phyloP scores from a whole-genome alignment of 768 basidiomycete species.

The Suillus clintonianus region DNA sequence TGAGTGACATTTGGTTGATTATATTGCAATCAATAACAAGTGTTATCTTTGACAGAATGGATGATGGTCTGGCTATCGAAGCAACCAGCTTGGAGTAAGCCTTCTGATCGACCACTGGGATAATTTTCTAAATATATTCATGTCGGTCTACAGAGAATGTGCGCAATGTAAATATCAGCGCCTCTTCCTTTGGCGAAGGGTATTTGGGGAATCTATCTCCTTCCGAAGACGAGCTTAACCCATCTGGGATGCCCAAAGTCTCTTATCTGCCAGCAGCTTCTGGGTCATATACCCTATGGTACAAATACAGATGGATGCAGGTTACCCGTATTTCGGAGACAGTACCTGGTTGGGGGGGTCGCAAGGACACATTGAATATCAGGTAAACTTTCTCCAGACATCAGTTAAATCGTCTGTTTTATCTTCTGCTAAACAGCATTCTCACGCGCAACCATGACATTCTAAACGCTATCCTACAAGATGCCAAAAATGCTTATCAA shows the following conservation, averaged over 20 bases:
- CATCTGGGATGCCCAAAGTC: constrained; percentile 23
- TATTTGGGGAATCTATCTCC: constrained; percentile 26
- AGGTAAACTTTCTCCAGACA: constrained; percentile 12
- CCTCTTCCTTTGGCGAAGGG: constrained; percentile 39
- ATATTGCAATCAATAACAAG: neutral
- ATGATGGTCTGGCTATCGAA: constrained; percentile 69
- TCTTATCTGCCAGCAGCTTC: constrained; percentile 36
- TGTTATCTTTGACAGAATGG: constrained; percentile 51
- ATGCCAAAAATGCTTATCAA: constrained; percentile 53
- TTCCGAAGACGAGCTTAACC: constrained; percentile 26
- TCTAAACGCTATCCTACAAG: constrained; percentile 54
- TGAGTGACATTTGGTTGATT: constrained; percentile 30
- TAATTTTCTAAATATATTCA: neutral
- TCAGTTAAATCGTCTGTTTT: neutral
- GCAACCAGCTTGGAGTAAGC: constrained; percentile 60
- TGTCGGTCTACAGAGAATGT: constrained; percentile 30
- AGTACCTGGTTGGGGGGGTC: constrained; percentile 14
- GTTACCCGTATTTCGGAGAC: constrained; percentile 23
- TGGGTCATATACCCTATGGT: constrained; percentile 36
- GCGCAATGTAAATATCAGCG: constrained; percentile 55
- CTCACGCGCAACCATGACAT: constrained; percentile 46
- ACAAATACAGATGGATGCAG: constrained; percentile 33
- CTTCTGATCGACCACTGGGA: neutral
- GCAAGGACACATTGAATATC: constrained; percentile 22
- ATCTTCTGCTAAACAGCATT: constrained; percentile 40